phyloP scores from a whole-genome alignment of 352 stramenopile species.

The Pythium oligandrum region DNA sequence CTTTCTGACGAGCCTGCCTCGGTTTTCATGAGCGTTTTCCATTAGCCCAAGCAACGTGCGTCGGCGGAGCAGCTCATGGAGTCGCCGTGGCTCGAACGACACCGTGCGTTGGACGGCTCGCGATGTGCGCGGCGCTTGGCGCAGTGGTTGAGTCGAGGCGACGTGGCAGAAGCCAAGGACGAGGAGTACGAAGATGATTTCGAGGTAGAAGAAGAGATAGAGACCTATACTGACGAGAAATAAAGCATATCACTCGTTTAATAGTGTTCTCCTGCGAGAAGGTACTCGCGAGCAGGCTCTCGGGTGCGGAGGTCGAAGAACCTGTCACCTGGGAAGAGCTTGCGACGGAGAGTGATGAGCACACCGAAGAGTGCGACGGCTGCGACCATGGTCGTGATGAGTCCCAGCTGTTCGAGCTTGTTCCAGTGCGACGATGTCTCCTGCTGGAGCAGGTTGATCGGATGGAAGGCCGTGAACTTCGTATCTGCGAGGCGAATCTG shows the following conservation, averaged over 20 bases:
- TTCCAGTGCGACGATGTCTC: too few species aligned
- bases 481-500: constrained; percentile 12
- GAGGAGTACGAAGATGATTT: constrained; percentile 36
- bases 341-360: constrained; percentile 24
- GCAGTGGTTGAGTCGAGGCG: constrained; percentile 24
- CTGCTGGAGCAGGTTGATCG: constrained; percentile 12
- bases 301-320: constrained; percentile 28
- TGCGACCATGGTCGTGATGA: constrained; percentile 6
- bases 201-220: constrained; percentile 49
- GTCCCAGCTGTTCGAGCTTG: constrained; percentile 3
- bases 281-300: constrained; percentile 51
- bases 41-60: constrained; percentile 45
- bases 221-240: constrained; percentile 11
- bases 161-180: constrained; percentile 1
- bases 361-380: constrained; percentile 5
- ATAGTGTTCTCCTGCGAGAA: constrained; percentile 27
- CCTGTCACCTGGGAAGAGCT: constrained; percentile 25
- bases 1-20: background rate
- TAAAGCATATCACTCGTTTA: background rate
- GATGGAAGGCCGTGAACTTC: background rate
- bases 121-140: constrained; percentile 26
- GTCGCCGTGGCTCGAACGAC: constrained; percentile 47
- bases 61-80: constrained; percentile 51
- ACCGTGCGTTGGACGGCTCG: constrained; percentile 34
- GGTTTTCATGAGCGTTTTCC: too few species aligned